A percentile compares a stretch with the other conserved stretches of the same genome.
Conservation (phyloP, 192 early-diverging fungal species). For the Coemansia sp. region DNA sequence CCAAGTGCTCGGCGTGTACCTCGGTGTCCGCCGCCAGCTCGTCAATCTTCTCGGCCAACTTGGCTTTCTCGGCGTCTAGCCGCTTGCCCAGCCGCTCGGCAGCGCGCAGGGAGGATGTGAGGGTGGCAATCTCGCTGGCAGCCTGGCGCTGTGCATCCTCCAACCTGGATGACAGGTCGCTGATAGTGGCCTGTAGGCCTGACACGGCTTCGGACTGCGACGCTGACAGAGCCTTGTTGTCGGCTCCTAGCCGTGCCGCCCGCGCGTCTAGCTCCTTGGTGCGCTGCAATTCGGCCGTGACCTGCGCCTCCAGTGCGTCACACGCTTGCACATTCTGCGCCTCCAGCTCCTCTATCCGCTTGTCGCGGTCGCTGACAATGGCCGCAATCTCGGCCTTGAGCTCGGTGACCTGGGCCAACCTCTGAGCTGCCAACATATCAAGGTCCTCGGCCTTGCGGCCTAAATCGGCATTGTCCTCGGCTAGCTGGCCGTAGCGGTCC, state of each 20-base stretch:
- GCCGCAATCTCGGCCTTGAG: constrained; percentile 6
- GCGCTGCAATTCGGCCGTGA: constrained; percentile 15
- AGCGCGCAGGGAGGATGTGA: constrained; percentile 13
- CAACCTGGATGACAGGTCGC: constrained; percentile 29
- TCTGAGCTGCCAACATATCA: constrained; percentile 1
- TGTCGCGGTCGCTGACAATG: neutral
- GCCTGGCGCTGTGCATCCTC: constrained; percentile 22
- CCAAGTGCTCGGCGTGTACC: constrained; percentile 13
- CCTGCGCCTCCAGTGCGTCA: constrained; percentile 17
- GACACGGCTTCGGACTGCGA: constrained; percentile 34
- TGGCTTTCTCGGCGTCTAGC: constrained; percentile 29
- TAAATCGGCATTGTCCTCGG: constrained; percentile 18
- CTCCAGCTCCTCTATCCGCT: constrained; percentile 13
- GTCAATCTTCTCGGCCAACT: constrained; percentile 17
- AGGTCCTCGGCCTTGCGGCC: constrained; percentile 8
- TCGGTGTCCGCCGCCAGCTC: constrained; percentile 20
- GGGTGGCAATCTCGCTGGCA: constrained; percentile 8
- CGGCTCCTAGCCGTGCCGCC: constrained; percentile 21
- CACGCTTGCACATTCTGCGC: constrained; percentile 8
- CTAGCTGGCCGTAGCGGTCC: constrained; percentile 28
- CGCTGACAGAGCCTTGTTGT: constrained; percentile 23
- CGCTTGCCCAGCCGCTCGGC: constrained; percentile 17
- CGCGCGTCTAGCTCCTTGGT: constrained; percentile 13
- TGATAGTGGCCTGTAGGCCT: constrained; percentile 21
- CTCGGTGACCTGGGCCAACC: constrained; percentile 1